These are phyloP conservation scores for Cordyceps cateniannulata DNA, from an alignment of 2,329 filamentous ascomycete species.

Conservation along the genomic window DNA sequence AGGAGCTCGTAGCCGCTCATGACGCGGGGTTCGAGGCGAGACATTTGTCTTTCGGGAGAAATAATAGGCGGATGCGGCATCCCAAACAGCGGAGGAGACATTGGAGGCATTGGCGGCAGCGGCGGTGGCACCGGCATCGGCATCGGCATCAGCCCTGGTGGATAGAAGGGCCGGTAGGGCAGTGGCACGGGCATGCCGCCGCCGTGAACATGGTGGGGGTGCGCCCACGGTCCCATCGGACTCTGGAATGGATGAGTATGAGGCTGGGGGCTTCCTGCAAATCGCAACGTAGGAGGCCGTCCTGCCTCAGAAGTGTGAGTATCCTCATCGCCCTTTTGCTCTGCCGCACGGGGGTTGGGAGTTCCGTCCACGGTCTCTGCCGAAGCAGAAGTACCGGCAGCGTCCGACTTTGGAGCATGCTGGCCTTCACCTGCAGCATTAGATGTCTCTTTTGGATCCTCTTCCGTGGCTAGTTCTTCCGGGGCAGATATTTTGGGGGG, in stretches of 20 bases:
- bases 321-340: not conserved
- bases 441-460: not conserved
- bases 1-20: conserved; percentile 57
- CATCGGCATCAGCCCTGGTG: not conserved
- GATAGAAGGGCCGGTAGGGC: not conserved
- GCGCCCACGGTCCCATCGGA: not conserved
- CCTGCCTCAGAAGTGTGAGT: not conserved
- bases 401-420: not conserved
- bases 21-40: conserved; percentile 32
- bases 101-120: not conserved
- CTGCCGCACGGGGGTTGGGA: not conserved
- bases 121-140: not conserved
- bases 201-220: not conserved
- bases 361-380: not conserved
- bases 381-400: not conserved
- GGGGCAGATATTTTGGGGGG: not conserved
- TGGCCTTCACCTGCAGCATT: not conserved
- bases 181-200: not conserved
- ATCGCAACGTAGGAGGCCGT: not conserved
- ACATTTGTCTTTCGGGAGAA: not conserved
- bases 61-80: not conserved
- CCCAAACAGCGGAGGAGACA: conserved; percentile 2
- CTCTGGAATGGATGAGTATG: not conserved
- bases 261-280: not conserved
- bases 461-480: not conserved